phyloP scores from a whole-genome alignment of 2,329 filamentous ascomycete species.

The Apiospora rasikravindrae region DNA sequence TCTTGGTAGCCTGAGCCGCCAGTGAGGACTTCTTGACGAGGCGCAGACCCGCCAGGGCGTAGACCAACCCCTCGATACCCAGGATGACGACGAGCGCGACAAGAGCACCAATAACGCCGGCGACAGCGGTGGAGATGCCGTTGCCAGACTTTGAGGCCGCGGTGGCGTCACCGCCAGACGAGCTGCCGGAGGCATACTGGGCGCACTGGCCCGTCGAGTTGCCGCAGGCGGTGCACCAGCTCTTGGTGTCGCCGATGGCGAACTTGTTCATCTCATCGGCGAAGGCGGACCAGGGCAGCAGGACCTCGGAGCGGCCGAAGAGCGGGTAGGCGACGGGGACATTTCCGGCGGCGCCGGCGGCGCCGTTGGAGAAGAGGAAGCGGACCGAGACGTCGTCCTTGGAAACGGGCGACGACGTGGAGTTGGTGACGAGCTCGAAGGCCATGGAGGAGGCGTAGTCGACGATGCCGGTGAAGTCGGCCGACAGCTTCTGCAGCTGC shows the following conservation, averaged over 20 bases:
- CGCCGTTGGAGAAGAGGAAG: constrained; percentile 67
- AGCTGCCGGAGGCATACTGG: constrained; percentile 35
- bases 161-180: constrained; percentile 32
- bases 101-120: constrained; percentile 81
- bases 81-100: constrained; percentile 60
- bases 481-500: constrained; percentile 53
- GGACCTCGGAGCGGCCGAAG: constrained; percentile 60
- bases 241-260: constrained; percentile 64
- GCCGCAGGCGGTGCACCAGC: constrained; percentile 80
- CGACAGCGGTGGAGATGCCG: constrained; percentile 71
- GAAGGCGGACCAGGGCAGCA: constrained; percentile 74
- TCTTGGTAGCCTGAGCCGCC: constrained; percentile 22
- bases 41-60: constrained; percentile 50
- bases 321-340: constrained; percentile 60
- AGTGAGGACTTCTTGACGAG: constrained; percentile 54
- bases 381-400: constrained; percentile 58
- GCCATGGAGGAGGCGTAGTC: constrained; percentile 83
- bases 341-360: constrained; percentile 49
- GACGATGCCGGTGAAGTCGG: constrained; percentile 76
- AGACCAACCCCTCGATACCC: constrained; percentile 48
- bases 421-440: constrained; percentile 72
- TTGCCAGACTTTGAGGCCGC: constrained; percentile 35
- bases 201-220: constrained; percentile 73
- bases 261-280: constrained; percentile 66
- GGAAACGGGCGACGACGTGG: constrained; percentile 37